These are phyloP conservation scores for Xylariaceae sp. DNA, from an alignment of 2,329 filamentous ascomycete species.

Conservation along the genomic window DNA sequence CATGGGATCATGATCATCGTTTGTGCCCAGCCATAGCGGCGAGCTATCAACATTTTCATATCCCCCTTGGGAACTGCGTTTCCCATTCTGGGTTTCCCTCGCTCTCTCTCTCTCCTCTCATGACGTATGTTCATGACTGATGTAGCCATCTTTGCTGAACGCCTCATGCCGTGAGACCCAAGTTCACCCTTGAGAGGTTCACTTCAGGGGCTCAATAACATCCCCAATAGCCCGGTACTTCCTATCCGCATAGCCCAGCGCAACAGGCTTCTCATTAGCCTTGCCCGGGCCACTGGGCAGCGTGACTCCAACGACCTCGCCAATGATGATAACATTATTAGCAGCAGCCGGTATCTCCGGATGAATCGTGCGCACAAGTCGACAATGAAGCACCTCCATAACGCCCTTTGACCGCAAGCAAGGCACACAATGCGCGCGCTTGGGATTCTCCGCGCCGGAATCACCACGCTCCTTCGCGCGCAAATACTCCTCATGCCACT, in stretches of 20 bases:
- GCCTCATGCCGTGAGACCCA: too few relatives aligned
- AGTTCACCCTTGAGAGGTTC: neutral
- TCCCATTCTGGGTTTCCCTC: too few relatives aligned
- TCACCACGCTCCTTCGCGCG: slow-evolving; percentile 5
- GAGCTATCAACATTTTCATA: too few relatives aligned
- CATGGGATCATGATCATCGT: too few relatives aligned
- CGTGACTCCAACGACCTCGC: slow-evolving; percentile 12
- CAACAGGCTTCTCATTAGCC: neutral
- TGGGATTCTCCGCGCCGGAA: neutral
- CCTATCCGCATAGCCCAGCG: slow-evolving; percentile 16
- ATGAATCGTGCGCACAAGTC: slow-evolving; percentile 12
- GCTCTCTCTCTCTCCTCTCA: too few relatives aligned
- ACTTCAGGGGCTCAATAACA: slow-evolving; percentile 6
- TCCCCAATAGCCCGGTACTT: slow-evolving; percentile 10
- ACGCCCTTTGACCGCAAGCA: slow-evolving; percentile 5
- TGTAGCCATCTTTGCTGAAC: too few relatives aligned
- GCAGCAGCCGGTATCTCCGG: slow-evolving; percentile 9
- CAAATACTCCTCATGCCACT: slow-evolving; percentile 16
- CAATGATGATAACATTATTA: slow-evolving; percentile 18
- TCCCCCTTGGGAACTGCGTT: too few relatives aligned
- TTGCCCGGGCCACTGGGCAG: neutral
- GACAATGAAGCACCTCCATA: slow-evolving; percentile 14
- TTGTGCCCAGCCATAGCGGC: too few relatives aligned
- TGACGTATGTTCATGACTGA: too few relatives aligned
- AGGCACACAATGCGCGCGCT: slow-evolving; percentile 10